Evolutionary conservation across 768 basidiomycete species (phyloP).

Genomic region (Candolleomyces efflorescens): DNA sequence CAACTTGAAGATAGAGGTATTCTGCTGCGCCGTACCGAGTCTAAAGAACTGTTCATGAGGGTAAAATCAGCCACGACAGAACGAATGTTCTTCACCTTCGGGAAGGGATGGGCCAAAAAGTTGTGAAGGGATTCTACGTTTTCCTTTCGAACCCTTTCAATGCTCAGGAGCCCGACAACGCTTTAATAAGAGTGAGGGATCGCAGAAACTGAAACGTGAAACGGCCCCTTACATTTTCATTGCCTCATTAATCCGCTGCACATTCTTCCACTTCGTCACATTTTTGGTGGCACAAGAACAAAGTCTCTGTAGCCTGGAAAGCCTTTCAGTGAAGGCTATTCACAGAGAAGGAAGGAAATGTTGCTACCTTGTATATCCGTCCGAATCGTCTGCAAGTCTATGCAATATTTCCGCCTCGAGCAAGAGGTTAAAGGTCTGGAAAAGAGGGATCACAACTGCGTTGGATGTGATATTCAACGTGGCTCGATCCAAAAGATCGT

Average conservation of each 20-base stretch:
- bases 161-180: constrained; percentile 57
- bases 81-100: constrained; percentile 48
- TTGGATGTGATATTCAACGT: constrained; percentile 58
- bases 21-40: constrained; percentile 80
- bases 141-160: constrained; percentile 41
- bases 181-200: constrained; percentile 33
- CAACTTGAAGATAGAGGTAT: constrained; percentile 72
- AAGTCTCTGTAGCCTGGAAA: constrained; percentile 47
- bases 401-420: constrained; percentile 64
- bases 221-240: constrained; percentile 72
- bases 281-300: constrained; percentile 57
- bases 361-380: constrained; percentile 52
- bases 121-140: constrained; percentile 42
- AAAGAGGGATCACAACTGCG: constrained; percentile 71
- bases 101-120: constrained; percentile 79
- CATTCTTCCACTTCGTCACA: constrained; percentile 68
- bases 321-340: constrained; percentile 31
- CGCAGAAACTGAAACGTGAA: not conserved
- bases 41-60: constrained; percentile 30
- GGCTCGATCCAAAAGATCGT: constrained; percentile 54
- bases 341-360: constrained; percentile 27
- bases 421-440: constrained; percentile 72
- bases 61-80: constrained; percentile 2
- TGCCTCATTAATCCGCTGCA: constrained; percentile 74
- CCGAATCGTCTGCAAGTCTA: constrained; percentile 38